A percentile compares a stretch with the other conserved stretches of the same genome.
These are phyloP conservation scores for Ceratobasidium sp. DNA, from an alignment of 1,284 basidiomycete species.

Conservation along the genomic window DNA sequence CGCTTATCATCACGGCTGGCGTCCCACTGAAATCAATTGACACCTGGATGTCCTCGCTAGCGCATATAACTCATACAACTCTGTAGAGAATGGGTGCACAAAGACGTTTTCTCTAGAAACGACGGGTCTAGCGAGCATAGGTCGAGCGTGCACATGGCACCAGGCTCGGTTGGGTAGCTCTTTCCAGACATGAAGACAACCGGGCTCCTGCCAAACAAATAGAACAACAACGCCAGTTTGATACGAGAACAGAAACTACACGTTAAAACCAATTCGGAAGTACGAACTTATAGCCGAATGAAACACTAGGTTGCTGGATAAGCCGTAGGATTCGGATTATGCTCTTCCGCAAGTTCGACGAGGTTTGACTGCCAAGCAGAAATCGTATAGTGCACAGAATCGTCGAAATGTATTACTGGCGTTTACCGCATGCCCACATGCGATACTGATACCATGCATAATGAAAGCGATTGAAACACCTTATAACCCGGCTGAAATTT, in stretches of 20 bases:
- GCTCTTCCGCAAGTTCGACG: too few relatives aligned
- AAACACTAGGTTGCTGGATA: too few relatives aligned
- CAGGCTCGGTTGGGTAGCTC: not conserved
- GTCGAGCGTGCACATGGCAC: not conserved
- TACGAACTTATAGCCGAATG: not conserved
- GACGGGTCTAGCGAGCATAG: not conserved
- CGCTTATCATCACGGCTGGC: not conserved
- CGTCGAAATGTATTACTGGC: too few relatives aligned
- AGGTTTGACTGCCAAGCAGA: too few relatives aligned
- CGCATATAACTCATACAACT: slow-evolving; percentile 13
- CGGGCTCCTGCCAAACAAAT: slow-evolving; percentile 3
- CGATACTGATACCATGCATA: too few relatives aligned
- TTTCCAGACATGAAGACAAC: not conserved
- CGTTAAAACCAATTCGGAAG: not conserved
- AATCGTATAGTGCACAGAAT: too few relatives aligned
- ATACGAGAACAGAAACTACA: not conserved
- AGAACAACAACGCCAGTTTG: not conserved
- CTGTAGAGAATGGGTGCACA: not conserved
- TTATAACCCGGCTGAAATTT: slow-evolving; percentile 1
- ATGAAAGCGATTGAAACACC: too few relatives aligned
- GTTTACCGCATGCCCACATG: too few relatives aligned
- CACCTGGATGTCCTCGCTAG: not conserved
- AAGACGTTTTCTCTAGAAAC: not conserved
- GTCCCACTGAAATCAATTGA: not conserved
- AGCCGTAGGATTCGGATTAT: too few relatives aligned